Percentiles rank a stretch among this genome's conserved stretches.
These are phyloP conservation scores for Circinella umbellata DNA, from an alignment of 371 early-diverging fungal species.

Conservation along the genomic window DNA sequence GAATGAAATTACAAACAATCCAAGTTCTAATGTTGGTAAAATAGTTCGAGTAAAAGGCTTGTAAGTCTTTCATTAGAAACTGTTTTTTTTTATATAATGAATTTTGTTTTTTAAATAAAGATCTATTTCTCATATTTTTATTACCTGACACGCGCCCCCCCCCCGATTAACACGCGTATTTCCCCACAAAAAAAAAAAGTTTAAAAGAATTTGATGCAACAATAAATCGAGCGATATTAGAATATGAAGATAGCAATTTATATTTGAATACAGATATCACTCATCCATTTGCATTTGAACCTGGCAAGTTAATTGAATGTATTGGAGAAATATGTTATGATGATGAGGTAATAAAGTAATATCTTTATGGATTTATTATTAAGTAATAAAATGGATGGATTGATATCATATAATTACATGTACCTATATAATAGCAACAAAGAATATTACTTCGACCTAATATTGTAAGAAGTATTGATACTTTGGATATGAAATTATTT, in stretches of 20 bases:
- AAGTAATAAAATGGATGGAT: not conserved
- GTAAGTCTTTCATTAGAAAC: constrained; percentile 7
- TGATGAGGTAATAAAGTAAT: not conserved
- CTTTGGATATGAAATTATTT: constrained; percentile 20
- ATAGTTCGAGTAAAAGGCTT: constrained; percentile 17
- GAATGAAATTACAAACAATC: constrained; percentile 11
- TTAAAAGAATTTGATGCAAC: constrained; percentile 11
- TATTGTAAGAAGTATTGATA: constrained; percentile 15
- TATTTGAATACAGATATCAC: constrained; percentile 7
- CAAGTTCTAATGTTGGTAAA: constrained; percentile 4
- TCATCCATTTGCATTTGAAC: constrained; percentile 15
- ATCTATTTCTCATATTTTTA: not conserved
- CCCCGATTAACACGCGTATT: not conserved
- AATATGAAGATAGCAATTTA: constrained; percentile 7
- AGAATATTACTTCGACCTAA: constrained; percentile 11
- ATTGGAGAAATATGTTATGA: constrained; percentile 16
- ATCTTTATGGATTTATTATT: not conserved
- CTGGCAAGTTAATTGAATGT: constrained; percentile 6
- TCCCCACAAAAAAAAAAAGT: not conserved
- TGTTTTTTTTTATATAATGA: not conserved
- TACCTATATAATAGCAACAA: not conserved
- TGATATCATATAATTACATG: not conserved
- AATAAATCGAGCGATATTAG: constrained; percentile 16
- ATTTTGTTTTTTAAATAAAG: not conserved
- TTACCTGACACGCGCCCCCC: not conserved